phyloP scores from a whole-genome alignment of 2,329 filamentous ascomycete species.

The Onygena corvina region DNA sequence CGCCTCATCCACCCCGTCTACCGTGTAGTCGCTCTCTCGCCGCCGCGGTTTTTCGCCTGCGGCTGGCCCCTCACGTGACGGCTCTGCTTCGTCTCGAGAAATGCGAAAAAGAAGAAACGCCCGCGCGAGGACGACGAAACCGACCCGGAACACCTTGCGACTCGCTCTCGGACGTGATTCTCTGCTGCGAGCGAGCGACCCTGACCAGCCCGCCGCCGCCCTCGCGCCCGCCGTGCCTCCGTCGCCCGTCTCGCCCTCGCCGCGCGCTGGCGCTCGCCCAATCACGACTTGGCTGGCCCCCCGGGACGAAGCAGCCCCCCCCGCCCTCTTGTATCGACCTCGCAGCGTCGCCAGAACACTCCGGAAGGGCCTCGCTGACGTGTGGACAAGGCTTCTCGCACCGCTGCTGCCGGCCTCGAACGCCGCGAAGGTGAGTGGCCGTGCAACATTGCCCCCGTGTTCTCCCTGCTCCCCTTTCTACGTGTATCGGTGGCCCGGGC shows the following conservation, averaged over 20 bases:
- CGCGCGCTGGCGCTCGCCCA: neutral
- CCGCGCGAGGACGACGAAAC: no score
- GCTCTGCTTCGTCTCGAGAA: conserved; percentile 1
- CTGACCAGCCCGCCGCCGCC: no score
- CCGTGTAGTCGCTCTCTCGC: no score
- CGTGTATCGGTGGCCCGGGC: neutral
- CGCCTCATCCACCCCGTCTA: no score
- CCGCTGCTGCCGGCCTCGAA: neutral
- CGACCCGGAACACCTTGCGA: no score
- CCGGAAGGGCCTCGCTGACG: neutral
- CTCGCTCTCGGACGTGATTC: no score
- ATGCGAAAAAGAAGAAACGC: conserved; percentile 1
- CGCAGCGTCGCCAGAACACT: neutral
- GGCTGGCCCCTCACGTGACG: conserved; percentile 6
- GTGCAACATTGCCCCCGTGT: neutral
- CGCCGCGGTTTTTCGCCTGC: no score
- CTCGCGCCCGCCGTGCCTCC: conserved; percentile 1
- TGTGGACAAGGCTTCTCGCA: neutral
- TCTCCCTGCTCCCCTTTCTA: neutral
- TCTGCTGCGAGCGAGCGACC: no score
- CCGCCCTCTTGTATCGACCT: neutral
- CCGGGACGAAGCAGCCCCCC: neutral
- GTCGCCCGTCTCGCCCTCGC: neutral
- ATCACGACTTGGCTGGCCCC: neutral
- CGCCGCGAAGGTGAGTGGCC: neutral